phyloP scores from a whole-genome alignment of 208 protist species.

The Leishmania arabica region DNA sequence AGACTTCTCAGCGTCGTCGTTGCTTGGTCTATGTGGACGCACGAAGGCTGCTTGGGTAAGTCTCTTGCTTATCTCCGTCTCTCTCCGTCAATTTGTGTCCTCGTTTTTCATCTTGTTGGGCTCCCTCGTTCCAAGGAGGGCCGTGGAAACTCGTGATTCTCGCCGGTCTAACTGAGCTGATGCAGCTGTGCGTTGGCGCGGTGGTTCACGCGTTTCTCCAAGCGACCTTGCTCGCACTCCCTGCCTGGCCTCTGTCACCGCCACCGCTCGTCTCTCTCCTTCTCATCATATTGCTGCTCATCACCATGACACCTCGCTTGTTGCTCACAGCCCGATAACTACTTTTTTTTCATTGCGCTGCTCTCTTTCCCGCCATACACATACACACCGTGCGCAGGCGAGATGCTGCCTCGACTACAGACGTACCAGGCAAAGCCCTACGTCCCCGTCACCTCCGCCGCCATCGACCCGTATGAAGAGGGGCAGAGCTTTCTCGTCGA shows the following conservation, averaged over 20 bases:
- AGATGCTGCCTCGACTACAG: slow-evolving; percentile 16
- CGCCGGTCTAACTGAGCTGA: neutral
- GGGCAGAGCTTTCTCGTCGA: slow-evolving; percentile 37
- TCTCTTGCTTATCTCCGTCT: slow-evolving; percentile 4
- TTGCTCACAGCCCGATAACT: neutral
- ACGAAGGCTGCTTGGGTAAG: neutral
- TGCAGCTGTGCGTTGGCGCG: neutral
- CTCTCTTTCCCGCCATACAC: neutral
- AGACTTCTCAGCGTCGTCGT: too few species aligned
- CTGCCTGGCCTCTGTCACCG: neutral
- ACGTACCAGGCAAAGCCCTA: slow-evolving; percentile 34
- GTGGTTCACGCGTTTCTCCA: neutral
- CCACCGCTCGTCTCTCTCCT: neutral
- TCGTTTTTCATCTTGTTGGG: neutral
- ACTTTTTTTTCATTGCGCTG: neutral
- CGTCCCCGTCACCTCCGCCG: slow-evolving; percentile 43
- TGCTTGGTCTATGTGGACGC: neutral
- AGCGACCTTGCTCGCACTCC: neutral
- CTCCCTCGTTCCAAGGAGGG: neutral
- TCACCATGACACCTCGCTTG: neutral
- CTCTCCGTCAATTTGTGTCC: neutral
- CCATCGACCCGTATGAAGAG: slow-evolving; percentile 76
- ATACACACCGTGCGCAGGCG: neutral
- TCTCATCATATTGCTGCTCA: neutral
- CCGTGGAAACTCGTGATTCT: neutral